These are phyloP conservation scores for Quercus alba DNA, from an alignment of 306 rosid species.

Conservation along the genomic window DNA sequence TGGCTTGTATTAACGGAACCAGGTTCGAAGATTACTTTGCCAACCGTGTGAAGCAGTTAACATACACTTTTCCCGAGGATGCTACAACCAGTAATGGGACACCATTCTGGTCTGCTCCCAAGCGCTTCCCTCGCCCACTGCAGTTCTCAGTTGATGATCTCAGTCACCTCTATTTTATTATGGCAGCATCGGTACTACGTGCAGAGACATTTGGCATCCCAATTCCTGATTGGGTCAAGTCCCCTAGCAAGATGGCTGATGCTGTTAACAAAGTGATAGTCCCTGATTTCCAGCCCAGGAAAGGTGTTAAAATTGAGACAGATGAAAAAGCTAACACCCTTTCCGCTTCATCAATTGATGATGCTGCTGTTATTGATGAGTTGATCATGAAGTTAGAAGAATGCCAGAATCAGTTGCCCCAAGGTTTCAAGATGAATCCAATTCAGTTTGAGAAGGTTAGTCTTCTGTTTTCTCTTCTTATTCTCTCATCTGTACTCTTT, in stretches of 20 bases:
- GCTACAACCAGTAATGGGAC: slow-evolving; percentile 91
- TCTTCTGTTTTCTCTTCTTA: background rate
- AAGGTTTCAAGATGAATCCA: slow-evolving; percentile 88
- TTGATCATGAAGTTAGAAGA: slow-evolving; percentile 63
- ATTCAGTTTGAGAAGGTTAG: slow-evolving; percentile 90
- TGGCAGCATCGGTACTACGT: slow-evolving; percentile 76
- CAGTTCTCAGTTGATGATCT: slow-evolving; percentile 76
- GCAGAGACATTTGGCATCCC: slow-evolving; percentile 94
- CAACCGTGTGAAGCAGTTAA: slow-evolving; percentile 84
- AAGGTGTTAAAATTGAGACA: slow-evolving; percentile 79
- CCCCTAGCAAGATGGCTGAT: slow-evolving; percentile 65
- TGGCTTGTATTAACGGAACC: background rate
- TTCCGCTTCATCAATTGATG: slow-evolving; percentile 76
- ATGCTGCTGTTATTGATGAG: slow-evolving; percentile 76
- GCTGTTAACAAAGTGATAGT: slow-evolving; percentile 66
- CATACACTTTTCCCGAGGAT: slow-evolving; percentile 92
- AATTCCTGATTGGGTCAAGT: slow-evolving; percentile 80
- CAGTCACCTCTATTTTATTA: slow-evolving; percentile 70
- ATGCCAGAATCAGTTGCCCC: slow-evolving; percentile 41
- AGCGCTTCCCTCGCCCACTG: slow-evolving; percentile 85
- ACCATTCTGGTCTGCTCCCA: slow-evolving; percentile 99
- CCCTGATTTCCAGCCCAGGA: slow-evolving; percentile 83
- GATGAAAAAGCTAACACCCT: slow-evolving; percentile 87
- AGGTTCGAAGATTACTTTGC: slow-evolving; percentile 90
- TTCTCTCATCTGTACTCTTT: background rate